phyloP scores from a whole-genome alignment of 495 filamentous ascomycete genomes.

The Apodospora peruviana region DNA sequence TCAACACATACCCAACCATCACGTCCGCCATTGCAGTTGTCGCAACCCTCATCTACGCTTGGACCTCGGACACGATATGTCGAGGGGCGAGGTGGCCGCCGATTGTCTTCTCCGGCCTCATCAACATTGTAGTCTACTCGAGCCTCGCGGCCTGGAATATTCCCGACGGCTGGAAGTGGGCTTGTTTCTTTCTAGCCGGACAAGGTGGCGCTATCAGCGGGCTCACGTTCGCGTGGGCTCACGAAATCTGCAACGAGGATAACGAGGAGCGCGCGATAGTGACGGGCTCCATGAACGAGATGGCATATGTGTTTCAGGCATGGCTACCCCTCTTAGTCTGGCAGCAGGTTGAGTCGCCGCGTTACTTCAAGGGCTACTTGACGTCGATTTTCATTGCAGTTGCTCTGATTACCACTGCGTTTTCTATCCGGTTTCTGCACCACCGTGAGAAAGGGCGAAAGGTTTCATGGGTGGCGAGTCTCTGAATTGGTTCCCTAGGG shows the following conservation, averaged over 20 bases:
- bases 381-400: conserved; percentile 34
- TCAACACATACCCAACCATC: conserved; percentile 43
- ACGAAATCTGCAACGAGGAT: conserved; percentile 47
- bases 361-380: conserved; percentile 40
- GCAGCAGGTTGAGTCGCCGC: conserved; percentile 42
- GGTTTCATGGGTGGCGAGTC: too few relatives aligned
- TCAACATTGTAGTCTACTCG: conserved; percentile 35
- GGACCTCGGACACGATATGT: conserved; percentile 46
- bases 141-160: conserved; percentile 39
- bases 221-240: conserved; percentile 43
- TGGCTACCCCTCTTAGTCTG: conserved; percentile 44
- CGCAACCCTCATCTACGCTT: conserved; percentile 35
- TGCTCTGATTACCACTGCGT: conserved; percentile 28
- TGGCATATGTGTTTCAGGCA: conserved; percentile 37
- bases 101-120: conserved; percentile 32
- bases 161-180: conserved; percentile 39
- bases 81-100: conserved; percentile 53
- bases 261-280: conserved; percentile 53
- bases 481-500: too few relatives aligned
- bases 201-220: conserved; percentile 31
- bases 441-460: conserved; percentile 29
- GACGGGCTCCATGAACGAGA: conserved; percentile 35
- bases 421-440: conserved; percentile 37
- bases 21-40: conserved; percentile 38
- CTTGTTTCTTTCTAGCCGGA: conserved; percentile 43